These are phyloP conservation scores for Russula griseocarnosa DNA, from an alignment of 768 basidiomycete species.

Conservation along the genomic window DNA sequence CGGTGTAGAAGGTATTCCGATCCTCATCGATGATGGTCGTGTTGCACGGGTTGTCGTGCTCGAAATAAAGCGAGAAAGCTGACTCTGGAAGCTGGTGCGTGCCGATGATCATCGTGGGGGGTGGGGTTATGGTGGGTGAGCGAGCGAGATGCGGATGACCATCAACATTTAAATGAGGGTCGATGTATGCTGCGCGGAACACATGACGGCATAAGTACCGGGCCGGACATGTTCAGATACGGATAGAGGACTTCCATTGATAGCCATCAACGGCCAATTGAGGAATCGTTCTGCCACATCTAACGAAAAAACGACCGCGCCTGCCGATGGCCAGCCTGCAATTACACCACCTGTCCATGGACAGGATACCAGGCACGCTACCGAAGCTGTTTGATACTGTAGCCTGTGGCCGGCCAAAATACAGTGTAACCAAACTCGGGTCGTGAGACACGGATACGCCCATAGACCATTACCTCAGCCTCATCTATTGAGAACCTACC, in stretches of 20 bases:
- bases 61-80: conserved; percentile 8
- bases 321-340: no score
- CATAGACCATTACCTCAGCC: no score
- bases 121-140: background rate
- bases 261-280: no score
- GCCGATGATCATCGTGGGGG: conserved; percentile 8
- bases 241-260: background rate
- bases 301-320: no score
- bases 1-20: conserved; percentile 19
- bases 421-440: no score
- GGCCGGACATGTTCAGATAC: background rate
- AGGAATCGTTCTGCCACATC: no score
- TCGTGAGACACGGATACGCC: no score
- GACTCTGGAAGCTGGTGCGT: background rate
- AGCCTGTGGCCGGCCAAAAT: no score
- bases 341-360: no score
- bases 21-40: conserved; percentile 23
- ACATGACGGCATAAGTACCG: background rate
- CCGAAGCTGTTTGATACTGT: no score
- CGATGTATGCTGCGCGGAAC: background rate
- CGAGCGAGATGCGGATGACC: background rate
- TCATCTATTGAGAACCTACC: no score
- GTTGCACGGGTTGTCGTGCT: conserved; percentile 28
- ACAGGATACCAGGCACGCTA: no score
- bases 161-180: background rate